A percentile compares a stretch with the other conserved stretches of the same genome.
These are phyloP conservation scores for Aspergillus aculeatinus DNA, from an alignment of 2,329 filamentous ascomycete species.

Conservation along the genomic window DNA sequence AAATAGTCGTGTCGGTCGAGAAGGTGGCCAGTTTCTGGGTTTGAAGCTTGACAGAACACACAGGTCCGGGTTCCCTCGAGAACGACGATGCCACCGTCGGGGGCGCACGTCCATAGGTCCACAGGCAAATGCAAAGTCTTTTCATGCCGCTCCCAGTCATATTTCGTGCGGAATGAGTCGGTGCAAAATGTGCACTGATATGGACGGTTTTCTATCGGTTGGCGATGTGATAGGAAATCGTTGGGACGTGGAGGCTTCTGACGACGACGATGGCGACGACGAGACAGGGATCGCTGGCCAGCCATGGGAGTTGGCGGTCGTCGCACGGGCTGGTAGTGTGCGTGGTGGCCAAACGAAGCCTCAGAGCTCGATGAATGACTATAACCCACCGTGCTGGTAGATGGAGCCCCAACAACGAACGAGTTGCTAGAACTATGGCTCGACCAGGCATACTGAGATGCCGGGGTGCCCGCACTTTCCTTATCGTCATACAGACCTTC, in stretches of 20 bases:
- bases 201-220: not conserved
- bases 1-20: conserved; percentile 54
- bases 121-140: conserved; percentile 50
- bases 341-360: conserved; percentile 38
- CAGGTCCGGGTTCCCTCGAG: conserved; percentile 45
- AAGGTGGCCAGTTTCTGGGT: conserved; percentile 53
- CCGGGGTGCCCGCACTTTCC: not conserved
- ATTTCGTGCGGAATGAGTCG: conserved; percentile 46
- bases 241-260: too few relatives aligned
- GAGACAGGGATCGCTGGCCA: conserved; percentile 5
- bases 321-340: not conserved
- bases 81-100: conserved; percentile 37
- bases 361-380: conserved; percentile 51
- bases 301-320: conserved; percentile 16
- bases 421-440: conserved; percentile 50
- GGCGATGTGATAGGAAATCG: not conserved
- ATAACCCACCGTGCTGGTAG: conserved; percentile 52
- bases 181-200: conserved; percentile 49
- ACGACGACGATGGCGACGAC: conserved; percentile 28
- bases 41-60: conserved; percentile 53
- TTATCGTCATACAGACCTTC: conserved; percentile 20
- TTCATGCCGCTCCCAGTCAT: conserved; percentile 50
- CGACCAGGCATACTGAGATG: conserved; percentile 30
- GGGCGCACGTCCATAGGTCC: conserved; percentile 56
- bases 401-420: conserved; percentile 49